A percentile compares a stretch with the other conserved stretches of the same genome.
phyloP scores from a whole-genome alignment of 306 rosid genomes.

The Phaseolus lunatus region DNA sequence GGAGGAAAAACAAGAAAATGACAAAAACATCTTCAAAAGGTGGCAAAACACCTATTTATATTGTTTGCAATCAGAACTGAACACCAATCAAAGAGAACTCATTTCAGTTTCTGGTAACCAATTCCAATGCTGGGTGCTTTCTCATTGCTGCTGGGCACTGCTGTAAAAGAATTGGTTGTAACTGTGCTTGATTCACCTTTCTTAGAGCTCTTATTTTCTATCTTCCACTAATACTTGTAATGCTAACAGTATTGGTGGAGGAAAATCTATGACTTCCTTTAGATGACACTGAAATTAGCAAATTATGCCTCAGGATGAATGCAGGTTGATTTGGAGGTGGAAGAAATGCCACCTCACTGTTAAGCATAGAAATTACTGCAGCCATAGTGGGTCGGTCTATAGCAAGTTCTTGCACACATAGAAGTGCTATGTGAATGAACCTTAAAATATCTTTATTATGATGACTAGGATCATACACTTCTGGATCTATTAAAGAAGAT shows the following conservation, averaged over 20 bases:
- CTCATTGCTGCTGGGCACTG: neutral
- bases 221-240: constrained; percentile 16
- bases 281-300: neutral
- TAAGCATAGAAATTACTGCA: constrained; percentile 43
- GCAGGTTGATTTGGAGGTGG: constrained; percentile 43
- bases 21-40: neutral
- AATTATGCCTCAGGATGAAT: constrained; percentile 27
- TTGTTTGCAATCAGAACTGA: neutral
- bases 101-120: neutral
- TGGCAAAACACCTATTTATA: neutral
- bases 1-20: neutral
- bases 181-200: neutral
- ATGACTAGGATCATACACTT: neutral
- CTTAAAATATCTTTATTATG: constrained; percentile 22
- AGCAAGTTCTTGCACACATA: constrained; percentile 51
- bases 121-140: neutral
- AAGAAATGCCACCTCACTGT: constrained; percentile 41
- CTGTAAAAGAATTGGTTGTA: neutral
- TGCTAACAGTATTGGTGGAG: constrained; percentile 17
- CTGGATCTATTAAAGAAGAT: constrained; percentile 24
- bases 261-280: neutral
- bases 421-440: constrained; percentile 46
- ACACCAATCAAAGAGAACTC: neutral
- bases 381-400: constrained; percentile 40
- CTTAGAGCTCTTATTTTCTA: neutral